phyloP scores from a whole-genome alignment of 2,329 filamentous ascomycete genomes.

The Coniella vitis region DNA sequence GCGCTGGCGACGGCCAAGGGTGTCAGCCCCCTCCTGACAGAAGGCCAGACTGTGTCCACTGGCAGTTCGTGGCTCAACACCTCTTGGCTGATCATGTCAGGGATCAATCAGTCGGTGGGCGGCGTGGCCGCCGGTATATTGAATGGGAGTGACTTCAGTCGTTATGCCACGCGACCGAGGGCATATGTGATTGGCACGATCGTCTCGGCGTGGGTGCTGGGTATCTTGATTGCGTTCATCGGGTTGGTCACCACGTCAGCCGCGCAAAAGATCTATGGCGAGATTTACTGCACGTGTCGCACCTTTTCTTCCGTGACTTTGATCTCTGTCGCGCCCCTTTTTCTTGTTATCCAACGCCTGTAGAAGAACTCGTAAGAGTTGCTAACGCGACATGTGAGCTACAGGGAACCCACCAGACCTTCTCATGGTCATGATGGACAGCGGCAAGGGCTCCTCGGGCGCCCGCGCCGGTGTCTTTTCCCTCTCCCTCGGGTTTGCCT shows the following conservation, averaged over 20 bases:
- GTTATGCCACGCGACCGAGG: constrained; percentile 30
- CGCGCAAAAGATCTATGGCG: constrained; percentile 36
- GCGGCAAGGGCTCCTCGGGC: constrained; percentile 30
- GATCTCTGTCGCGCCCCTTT: no score
- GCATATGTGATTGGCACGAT: constrained; percentile 33
- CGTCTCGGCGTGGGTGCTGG: constrained; percentile 31
- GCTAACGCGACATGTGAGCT: neutral
- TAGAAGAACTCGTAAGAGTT: neutral
- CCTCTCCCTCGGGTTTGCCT: constrained; percentile 28
- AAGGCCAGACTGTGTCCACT: constrained; percentile 29
- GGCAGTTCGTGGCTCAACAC: constrained; percentile 30
- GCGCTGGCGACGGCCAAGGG: constrained; percentile 35
- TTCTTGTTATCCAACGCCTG: no score
- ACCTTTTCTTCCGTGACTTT: neutral
- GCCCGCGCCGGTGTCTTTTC: constrained; percentile 25
- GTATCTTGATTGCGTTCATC: constrained; percentile 34
- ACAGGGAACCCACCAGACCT: constrained; percentile 30
- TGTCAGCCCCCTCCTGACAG: constrained; percentile 35
- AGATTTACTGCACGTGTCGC: constrained; percentile 32
- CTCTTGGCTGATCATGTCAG: constrained; percentile 38
- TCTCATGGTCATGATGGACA: constrained; percentile 37
- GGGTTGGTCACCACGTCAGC: constrained; percentile 37
- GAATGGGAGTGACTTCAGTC: constrained; percentile 37
- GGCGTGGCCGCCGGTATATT: constrained; percentile 34
- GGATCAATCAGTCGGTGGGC: constrained; percentile 36